phyloP scores from a whole-genome alignment of 345 rosid species.

The Eucalyptus polyanthemos region DNA sequence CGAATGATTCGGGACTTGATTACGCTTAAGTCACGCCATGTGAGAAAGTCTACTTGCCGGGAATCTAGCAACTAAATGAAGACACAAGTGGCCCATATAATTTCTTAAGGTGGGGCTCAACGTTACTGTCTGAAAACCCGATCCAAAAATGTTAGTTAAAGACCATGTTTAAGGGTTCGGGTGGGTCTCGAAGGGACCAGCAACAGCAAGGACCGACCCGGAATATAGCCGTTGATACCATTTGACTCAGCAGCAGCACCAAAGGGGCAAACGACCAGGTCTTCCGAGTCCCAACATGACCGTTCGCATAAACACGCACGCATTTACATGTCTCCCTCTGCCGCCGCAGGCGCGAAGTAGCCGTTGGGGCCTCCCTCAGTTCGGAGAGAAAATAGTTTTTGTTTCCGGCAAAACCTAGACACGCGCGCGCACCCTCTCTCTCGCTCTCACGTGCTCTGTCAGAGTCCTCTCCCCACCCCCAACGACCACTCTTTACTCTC shows the following conservation, averaged over 20 bases:
- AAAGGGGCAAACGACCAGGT: neutral
- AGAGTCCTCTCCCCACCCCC: neutral
- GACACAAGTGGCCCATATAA: neutral
- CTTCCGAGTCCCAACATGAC: neutral
- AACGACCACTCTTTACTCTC: neutral
- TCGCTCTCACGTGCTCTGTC: neutral
- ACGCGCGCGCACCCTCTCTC: neutral
- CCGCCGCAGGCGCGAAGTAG: neutral
- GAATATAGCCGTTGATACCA: neutral
- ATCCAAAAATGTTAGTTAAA: neutral
- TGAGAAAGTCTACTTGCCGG: neutral
- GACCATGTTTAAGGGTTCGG: neutral
- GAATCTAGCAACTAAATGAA: neutral
- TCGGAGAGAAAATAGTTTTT: neutral
- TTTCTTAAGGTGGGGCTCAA: neutral
- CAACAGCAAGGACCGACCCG: neutral
- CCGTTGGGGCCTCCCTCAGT: neutral
- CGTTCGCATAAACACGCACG: neutral
- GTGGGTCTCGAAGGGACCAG: neutral
- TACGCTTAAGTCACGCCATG: neutral
- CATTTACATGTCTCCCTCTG: neutral
- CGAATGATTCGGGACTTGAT: neutral
- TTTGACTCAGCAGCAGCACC: neutral
- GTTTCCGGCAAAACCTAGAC: neutral
- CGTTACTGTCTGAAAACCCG: neutral